Base-by-base conservation (phyloP, 176 grass and related monocot genomes). In the Ampelocalamus luodianensis region DNA sequence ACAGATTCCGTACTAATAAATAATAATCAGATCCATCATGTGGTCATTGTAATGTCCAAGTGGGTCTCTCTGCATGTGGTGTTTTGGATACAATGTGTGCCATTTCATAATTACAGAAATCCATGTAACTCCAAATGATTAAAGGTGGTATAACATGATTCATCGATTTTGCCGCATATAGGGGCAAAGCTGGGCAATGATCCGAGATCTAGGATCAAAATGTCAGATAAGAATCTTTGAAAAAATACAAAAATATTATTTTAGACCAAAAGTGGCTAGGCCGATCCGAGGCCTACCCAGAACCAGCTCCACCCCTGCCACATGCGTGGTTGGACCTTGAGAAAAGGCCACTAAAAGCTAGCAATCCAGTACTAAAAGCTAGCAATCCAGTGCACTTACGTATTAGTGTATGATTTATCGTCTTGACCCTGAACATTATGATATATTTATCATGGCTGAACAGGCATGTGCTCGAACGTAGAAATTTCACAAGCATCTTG, bases 101-200 rank as follows among this genome's bases (percentile, higher is more conserved):
- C 69, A 51, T 39, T 49, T 46, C 40, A 44, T 44, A 72, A 83
- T 37, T 73, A 5, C 53, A 46, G 12, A 70, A 13, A 15, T 24
- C 11, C 1, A 34, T 37, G 17, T 22, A 66, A n/a, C 32, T 50
- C 44, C 81, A 61, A 60, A 83, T 73, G 80, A 61, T 72, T 62
- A 82, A 71, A 71, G 67, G 36, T 68, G 48, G 12, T 14, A 58
- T 12, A 6, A 26, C 0, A 68, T 68, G 50, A 24, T 32, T 44
- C 5, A 59, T 60, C 16, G 10, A 54, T 63, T 78, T 64, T 10
- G 15, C 42, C 14, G 46, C 39, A 64, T 78, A n/a, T n/a, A n/a
- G n/a, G n/a, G n/a, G n/a, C n/a, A n/a, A n/a, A n/a, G n/a, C n/a
- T n/a, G n/a, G n/a, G n/a, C n/a, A n/a, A n/a, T n/a, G n/a, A n/a